These are phyloP conservation scores for Candida insectalens DNA, from an alignment of 805 yeast species.

Conservation along the genomic window DNA sequence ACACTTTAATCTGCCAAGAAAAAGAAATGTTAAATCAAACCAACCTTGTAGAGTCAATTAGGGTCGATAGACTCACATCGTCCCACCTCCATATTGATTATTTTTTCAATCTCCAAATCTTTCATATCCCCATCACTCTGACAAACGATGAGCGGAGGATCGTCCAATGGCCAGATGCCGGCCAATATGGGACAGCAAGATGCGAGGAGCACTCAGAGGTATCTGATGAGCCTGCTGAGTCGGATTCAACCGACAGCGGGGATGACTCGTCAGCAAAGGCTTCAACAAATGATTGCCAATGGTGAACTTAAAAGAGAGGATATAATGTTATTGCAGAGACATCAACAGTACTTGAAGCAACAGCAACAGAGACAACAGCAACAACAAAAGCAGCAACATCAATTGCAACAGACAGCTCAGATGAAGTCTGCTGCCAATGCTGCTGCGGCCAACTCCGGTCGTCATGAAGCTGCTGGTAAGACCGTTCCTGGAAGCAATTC, in stretches of 20 bases:
- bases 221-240: constrained; percentile 19
- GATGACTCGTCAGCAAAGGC: constrained; percentile 23
- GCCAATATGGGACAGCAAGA: constrained; percentile 1
- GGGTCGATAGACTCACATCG: too few species aligned
- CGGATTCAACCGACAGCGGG: constrained; percentile 26
- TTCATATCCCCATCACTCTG: too few species aligned
- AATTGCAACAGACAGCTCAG: constrained; percentile 2
- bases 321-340: constrained; percentile 21
- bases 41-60: too few species aligned
- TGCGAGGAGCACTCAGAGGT: constrained; percentile 12
- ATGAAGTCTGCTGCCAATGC: not conserved
- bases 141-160: too few species aligned
- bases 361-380: constrained; percentile 11
- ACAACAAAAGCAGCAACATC: constrained; percentile 7
- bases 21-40: too few species aligned
- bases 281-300: constrained; percentile 22
- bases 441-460: not conserved
- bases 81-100: too few species aligned
- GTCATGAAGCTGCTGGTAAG: not conserved
- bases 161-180: not conserved
- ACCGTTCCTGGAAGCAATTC: not conserved
- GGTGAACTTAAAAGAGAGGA: constrained; percentile 24
- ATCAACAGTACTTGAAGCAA: constrained; percentile 24
- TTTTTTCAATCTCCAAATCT: too few species aligned
- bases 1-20: too few species aligned